Percentiles rank a stretch among this genome's conserved stretches.
Conservation (phyloP, 148 eudicot genomes). For the Rhododendron mucronatum region DNA sequence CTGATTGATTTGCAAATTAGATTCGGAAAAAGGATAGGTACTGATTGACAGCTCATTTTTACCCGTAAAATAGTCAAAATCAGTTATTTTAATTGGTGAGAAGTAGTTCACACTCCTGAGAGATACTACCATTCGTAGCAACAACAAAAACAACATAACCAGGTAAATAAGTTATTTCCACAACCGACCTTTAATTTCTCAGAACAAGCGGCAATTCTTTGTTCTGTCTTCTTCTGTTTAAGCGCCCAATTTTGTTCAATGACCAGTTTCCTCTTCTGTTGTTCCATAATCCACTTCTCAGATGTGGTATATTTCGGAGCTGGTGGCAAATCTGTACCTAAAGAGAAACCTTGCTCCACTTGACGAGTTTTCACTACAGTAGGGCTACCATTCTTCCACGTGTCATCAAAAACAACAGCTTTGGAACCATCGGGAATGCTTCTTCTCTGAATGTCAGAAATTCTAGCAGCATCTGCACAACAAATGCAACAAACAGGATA, state of each 20-base stretch:
- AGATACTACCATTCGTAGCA: not conserved
- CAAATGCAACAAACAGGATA: conserved; percentile 6
- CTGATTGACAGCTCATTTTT: not conserved
- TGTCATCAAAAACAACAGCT: conserved; percentile 23
- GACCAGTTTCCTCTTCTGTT: conserved; percentile 54
- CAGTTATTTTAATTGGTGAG: not conserved
- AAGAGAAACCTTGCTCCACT: conserved; percentile 44
- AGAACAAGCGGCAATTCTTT: conserved; percentile 57
- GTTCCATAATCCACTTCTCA: conserved; percentile 81
- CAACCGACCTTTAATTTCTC: conserved; percentile 69
- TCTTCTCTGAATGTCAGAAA: conserved; percentile 22
- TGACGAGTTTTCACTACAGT: conserved; percentile 32
- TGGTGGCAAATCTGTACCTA: conserved; percentile 33
- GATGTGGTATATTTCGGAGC: conserved; percentile 64
- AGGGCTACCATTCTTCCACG: conserved; percentile 27
- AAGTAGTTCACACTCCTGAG: not conserved
- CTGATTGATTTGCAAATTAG: not conserved
- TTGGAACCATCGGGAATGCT: conserved; percentile 32
- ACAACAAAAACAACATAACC: not conserved
- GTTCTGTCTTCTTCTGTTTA: conserved; percentile 66
- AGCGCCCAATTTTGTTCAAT: conserved; percentile 56
- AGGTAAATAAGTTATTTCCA: not conserved
- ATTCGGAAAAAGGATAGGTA: not conserved
- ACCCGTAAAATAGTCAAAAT: not conserved
- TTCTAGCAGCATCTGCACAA: conserved; percentile 27